These are phyloP conservation scores for Candida alai DNA, from an alignment of 805 yeast species.

Conservation along the genomic window DNA sequence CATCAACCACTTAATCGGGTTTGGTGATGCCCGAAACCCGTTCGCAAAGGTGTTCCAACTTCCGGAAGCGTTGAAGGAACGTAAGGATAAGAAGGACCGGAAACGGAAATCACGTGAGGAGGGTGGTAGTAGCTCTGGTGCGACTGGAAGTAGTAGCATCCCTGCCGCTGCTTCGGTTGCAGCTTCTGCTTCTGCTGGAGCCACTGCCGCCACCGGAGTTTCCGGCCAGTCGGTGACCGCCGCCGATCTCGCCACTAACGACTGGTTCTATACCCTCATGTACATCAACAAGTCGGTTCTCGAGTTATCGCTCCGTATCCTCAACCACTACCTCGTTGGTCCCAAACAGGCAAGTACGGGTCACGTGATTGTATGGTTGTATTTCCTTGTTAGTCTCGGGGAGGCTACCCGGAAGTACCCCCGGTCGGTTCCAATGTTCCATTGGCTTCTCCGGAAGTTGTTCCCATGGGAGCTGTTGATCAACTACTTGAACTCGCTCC, in stretches of 20 bases:
- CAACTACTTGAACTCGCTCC: constrained; percentile 57
- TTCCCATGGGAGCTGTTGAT: constrained; percentile 70
- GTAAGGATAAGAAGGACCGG: constrained; percentile 68
- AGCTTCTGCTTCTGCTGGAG: constrained; percentile 1
- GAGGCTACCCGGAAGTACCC: constrained; percentile 48
- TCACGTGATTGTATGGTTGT: constrained; percentile 74
- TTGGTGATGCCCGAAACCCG: constrained; percentile 73
- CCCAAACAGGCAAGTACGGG: constrained; percentile 69
- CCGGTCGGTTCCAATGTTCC: constrained; percentile 43
- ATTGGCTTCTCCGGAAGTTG: constrained; percentile 48
- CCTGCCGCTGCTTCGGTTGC: constrained; percentile 12
- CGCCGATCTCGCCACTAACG: constrained; percentile 29
- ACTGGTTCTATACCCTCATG: constrained; percentile 58
- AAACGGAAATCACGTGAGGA: constrained; percentile 41
- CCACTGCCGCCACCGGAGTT: constrained; percentile 18
- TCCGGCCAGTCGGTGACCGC: constrained; percentile 33
- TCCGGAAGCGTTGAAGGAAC: constrained; percentile 66
- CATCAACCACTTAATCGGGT: constrained; percentile 69
- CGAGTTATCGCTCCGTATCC: constrained; percentile 64
- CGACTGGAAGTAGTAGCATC: constrained; percentile 7
- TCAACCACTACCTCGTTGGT: constrained; percentile 63
- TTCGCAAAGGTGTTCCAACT: constrained; percentile 71
- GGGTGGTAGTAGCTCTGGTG: constrained; percentile 3
- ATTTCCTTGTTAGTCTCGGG: constrained; percentile 64
- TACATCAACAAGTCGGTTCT: constrained; percentile 60